Base-by-base conservation (phyloP, 2,329 filamentous ascomycete species). In the Exophiala calicioides region DNA sequence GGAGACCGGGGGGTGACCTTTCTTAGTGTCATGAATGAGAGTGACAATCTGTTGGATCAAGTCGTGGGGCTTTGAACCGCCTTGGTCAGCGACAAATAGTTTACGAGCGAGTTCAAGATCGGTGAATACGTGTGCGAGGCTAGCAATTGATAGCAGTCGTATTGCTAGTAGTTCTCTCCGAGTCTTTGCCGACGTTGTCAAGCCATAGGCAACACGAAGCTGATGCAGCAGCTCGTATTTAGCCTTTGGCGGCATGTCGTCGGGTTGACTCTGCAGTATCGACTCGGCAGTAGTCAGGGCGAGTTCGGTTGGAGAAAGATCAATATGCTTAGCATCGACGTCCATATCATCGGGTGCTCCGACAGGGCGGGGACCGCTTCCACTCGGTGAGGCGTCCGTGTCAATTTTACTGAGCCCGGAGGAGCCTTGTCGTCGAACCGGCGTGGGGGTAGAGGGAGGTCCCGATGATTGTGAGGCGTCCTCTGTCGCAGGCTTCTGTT, bases 31-130 rank as follows among this genome's bases (percentile, higher is more conserved):
- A 58, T 95, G 90, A 16, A 97, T 85, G 47, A 98, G 74, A 65
- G 97, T 91, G 13, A 88, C 88, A 27, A 98, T 79, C 67, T 98
- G 94, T 61, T 94, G 94, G 3, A 89, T 85, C 18, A 98, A 76
- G 66, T 98, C 93, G 53, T 90, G 85, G 40, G 88, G 82, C 50
- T 90, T 84, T 2, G 90, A 90, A 66, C 95, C 89, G 60, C 97
- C 91, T 27, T 82, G 81, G 62, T 98, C 94, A 58, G 90, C 85
- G 55, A 88, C 87, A 40, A 95, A 77, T 31, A 96, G 80, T 65
- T 88, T 91, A 53, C 91, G 85, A 33, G 90, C 76, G 60, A 98
- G 95, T n/a, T 82, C 80, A 3, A 78, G 71, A 61, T 98, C 94
- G 2, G 79, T 77, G 58, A 94, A 85, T 44, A 97, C 88, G 64